Base-by-base conservation (phyloP, 768 basidiomycete species). In the Termitomyces bulborhizus region DNA sequence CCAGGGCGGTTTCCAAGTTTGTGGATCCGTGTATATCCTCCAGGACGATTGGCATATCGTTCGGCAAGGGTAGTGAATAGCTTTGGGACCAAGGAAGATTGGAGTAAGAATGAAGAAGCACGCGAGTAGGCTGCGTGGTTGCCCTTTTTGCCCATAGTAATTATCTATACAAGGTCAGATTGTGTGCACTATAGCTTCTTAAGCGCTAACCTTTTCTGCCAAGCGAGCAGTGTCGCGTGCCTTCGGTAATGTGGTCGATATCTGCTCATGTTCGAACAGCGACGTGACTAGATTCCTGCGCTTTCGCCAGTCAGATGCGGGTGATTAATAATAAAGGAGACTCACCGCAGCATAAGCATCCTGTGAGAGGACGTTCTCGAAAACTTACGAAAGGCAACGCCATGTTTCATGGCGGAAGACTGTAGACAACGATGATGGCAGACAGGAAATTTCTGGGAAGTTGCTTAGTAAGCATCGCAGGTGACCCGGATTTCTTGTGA, bases 1-100 rank as follows among this genome's bases (percentile, higher is more conserved):
- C 95, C 94, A 54, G 73, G 77, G 5, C 96, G 83, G 67, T 88
- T 82, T n/a, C 95, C 96, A 60, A 85, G 90, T 68, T 87, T 92
- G 68, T 93, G 86, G 57, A 98, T 86, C 24, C 97, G 86, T 5
- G 96, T 98, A 74, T 98, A 99, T 8, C 97, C 97, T 1, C 97
- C 97, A 2, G 86, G 86, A 3, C 97, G 83, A 15, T 76, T 62
- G 0, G 83, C 77, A 69, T 98, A 99, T 45, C 97, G 88, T 59
- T 81, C 65, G 0, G 93, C 84, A 53, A 96, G 85, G 1, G 83
- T 80, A 9, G 76, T 77, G 68, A 97, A 96, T 18, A 99, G 75
- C 66, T 92, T 95, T n/a, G 87, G 83, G 26, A 94, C 70, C 39
- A 90, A 75, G 36, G 71, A 69, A 29, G 82, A 81, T 60, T 85